phyloP scores from a whole-genome alignment of 768 basidiomycete genomes.

The Suillus cothurnatus region DNA sequence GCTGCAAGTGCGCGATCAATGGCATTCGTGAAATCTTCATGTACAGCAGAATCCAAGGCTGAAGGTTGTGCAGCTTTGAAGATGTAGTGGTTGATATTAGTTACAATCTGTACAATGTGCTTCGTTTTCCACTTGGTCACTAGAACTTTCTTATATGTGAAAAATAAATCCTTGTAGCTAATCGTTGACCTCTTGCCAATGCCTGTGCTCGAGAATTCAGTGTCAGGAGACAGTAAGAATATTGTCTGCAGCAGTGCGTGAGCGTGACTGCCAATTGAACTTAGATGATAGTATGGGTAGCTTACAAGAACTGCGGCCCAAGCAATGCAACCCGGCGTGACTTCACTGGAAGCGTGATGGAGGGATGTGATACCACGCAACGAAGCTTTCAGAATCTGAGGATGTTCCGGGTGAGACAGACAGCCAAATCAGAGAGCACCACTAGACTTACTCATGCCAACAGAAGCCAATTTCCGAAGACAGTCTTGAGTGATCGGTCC shows the following conservation, averaged over 20 bases:
- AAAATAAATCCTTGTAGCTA: conserved; percentile 1
- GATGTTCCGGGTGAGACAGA: background rate
- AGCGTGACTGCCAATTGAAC: too few relatives aligned
- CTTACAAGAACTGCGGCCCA: conserved; percentile 5
- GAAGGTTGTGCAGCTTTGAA: background rate
- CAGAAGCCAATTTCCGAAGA: background rate
- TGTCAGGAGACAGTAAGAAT: too few relatives aligned
- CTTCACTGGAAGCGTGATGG: background rate
- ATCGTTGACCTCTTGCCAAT: too few relatives aligned
- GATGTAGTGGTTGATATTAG: too few relatives aligned
- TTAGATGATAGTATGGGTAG: background rate
- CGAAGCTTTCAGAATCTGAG: background rate
- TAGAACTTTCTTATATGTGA: conserved; percentile 2
- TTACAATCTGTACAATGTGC: background rate
- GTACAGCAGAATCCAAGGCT: background rate
- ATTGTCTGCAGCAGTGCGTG: too few relatives aligned
- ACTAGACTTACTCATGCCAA: background rate
- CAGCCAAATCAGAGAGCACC: background rate
- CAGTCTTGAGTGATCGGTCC: background rate
- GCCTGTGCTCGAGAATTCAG: too few relatives aligned
- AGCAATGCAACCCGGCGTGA: conserved; percentile 1
- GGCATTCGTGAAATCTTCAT: background rate
- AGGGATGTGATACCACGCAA: background rate
- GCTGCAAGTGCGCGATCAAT: background rate
- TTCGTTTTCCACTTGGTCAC: conserved; percentile 1